Base-by-base conservation (phyloP, 305 asterid species). In the Withania somnifera region DNA sequence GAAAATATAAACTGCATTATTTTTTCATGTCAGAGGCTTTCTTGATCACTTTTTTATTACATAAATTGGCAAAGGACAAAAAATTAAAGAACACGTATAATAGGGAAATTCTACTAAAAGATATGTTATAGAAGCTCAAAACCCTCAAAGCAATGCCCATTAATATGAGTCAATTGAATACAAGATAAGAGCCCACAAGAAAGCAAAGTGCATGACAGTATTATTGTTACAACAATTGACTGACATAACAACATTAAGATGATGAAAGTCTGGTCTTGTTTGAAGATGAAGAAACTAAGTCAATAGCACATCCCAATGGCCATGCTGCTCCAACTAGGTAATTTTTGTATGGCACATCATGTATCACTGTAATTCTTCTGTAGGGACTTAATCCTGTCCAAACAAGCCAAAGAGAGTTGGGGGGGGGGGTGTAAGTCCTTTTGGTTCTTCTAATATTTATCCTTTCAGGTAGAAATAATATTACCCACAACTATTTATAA, bases 291-390 rank as follows among this genome's bases (percentile, higher is more conserved):
- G 96, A 92, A 47, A 94, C 90, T 3, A 87, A 97, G 82, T 94
- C 97, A 80, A 94, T 90, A 45, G 98, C 98, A 83, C 92, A 89
- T 76, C 98, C 97, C 78, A 94, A 84, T 1, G 98, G 96, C 98
- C 97, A 94, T 26, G 97, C 98, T 60, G 97, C 94, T 86, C 88
- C 97, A 71, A 94, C 92, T 30, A 86, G 84, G 24, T 86, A 84
- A 38, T 89, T 86, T 81, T 88, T 88, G 84, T 92, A 94, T 68
- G 90, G 81, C 4, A 92, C 91, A 53, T 85, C 86, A 79, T 88
- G 89, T 85, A 92, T 91, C 88, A 91, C 80, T 53, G 95, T 92
- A 56, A 94, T 89, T 82, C 88, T 75, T 86, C 90, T 90, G 88
- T 86, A 83, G 2, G 93, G 93, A 78, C 87, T 86, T 19, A 94